Base-by-base conservation (phyloP, 2,329 filamentous ascomycete species). In the Teratosphaeria nubilosa region DNA sequence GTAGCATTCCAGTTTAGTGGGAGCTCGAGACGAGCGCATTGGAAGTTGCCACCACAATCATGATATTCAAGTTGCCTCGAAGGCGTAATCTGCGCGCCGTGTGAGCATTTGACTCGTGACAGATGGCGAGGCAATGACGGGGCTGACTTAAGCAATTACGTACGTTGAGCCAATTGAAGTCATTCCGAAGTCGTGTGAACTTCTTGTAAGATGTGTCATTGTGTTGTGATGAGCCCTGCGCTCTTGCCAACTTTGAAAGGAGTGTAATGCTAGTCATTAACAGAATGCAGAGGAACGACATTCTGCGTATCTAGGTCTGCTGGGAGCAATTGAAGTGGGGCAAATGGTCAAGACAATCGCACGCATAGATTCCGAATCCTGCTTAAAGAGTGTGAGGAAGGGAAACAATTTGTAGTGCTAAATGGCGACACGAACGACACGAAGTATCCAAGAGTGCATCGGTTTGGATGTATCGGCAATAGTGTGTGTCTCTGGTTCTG, bases 11-110 rank as follows among this genome's bases (percentile, higher is more conserved):
- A 64, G 60, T 72, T 76, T 63, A 80, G 73, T 0, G 78, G 78
- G 0, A 80, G 73, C 53, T 74, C 66, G 2, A 81, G 66, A 3
- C 75, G 72, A 22, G 78, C 75, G 58, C 78, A 80, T 62, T 77
- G 72, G 58, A 76, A 76, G 41, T 70, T 74, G 58, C 72, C 72
- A 55, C 73, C 77, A 63, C 78, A 80, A 7, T 58, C 45, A 41
- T 53, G 53, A 37, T 54, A 54, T n/a, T 16, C 10, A n/a, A 48
- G 41, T 53, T 56, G 14, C 30, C 5, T 11, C 58, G 51, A 54
- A 13, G 53, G 53, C 5, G 25, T 31, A 5, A 54, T 54, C 20
- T 37, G 16, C 9, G 6, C 6, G 14, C 30, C 4, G 3, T 41
- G 3, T 30, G 20, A 54, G 41, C n/a, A 7, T 22, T 10, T 48